Evolutionary conservation across 192 early-diverging fungal species (phyloP).

Genomic region (Podila horticola): DNA sequence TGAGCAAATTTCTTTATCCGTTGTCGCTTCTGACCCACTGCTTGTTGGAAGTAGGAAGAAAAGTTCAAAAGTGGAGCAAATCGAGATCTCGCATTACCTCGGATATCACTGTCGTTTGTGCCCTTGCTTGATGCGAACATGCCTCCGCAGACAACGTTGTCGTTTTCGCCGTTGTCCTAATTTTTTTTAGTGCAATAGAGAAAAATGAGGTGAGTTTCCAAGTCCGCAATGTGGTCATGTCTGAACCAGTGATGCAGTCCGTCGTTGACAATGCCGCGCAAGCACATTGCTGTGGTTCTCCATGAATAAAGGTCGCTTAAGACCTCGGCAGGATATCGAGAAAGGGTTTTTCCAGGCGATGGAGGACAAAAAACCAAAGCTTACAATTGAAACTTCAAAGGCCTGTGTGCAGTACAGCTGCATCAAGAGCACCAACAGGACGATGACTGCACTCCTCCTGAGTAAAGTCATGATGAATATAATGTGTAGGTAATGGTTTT

Average conservation of each 20-base stretch:
- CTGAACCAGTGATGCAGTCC: no score
- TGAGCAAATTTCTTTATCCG: neutral
- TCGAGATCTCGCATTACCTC: slow-evolving; percentile 10
- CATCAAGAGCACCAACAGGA: slow-evolving; percentile 6
- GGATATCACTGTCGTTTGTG: slow-evolving; percentile 35
- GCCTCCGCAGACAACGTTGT: slow-evolving; percentile 14
- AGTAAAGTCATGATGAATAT: slow-evolving; percentile 18
- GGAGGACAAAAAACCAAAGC: neutral
- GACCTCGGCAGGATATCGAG: neutral
- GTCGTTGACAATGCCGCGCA: no score
- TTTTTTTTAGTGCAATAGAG: neutral
- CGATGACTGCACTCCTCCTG: slow-evolving; percentile 21
- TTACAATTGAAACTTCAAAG: slow-evolving; percentile 29
- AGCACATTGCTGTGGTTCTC: neutral
- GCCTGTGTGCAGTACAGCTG: slow-evolving; percentile 31
- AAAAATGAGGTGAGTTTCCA: neutral
- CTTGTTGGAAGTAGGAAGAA: neutral
- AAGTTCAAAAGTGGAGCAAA: neutral
- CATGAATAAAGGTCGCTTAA: no score
- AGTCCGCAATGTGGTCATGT: no score
- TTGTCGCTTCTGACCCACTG: neutral
- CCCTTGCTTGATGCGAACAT: slow-evolving; percentile 28
- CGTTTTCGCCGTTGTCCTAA: slow-evolving; percentile 15
- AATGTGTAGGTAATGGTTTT: neutral
- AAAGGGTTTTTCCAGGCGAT: neutral